Conservation (phyloP, 2,329 filamentous ascomycete genomes). For the Xylaria sp. region DNA sequence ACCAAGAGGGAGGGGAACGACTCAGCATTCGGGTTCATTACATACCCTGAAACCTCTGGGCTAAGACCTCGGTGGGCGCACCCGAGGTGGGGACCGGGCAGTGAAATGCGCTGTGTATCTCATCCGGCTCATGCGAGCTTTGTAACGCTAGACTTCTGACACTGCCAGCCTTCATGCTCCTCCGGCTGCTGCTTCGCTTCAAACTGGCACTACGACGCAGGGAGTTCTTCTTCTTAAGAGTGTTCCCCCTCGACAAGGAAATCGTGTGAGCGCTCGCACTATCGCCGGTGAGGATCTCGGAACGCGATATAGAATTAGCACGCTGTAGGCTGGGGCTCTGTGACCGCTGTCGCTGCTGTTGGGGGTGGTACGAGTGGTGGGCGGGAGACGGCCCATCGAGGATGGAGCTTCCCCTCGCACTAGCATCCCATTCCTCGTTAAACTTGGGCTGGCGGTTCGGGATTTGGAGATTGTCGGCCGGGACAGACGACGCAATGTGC, state of each 20-base stretch:
- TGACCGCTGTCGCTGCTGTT: slow-evolving; percentile 42
- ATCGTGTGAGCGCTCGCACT: slow-evolving; percentile 51
- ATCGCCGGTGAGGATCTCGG: slow-evolving; percentile 60
- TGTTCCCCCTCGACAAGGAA: slow-evolving; percentile 67
- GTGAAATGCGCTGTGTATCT: slow-evolving; percentile 85
- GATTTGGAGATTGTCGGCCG: slow-evolving; percentile 40
- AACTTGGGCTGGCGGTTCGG: slow-evolving; percentile 62
- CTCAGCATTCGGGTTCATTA: slow-evolving; percentile 14
- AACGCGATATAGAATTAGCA: slow-evolving; percentile 67
- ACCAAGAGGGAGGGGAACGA: neutral
- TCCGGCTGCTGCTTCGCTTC: slow-evolving; percentile 81
- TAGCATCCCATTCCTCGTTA: slow-evolving; percentile 77
- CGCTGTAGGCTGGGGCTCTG: slow-evolving; percentile 63
- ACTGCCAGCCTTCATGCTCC: slow-evolving; percentile 86
- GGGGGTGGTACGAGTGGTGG: slow-evolving; percentile 35
- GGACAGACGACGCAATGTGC: slow-evolving; percentile 46
- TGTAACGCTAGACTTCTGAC: slow-evolving; percentile 83
- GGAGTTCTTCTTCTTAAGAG: slow-evolving; percentile 89
- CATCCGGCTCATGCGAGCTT: slow-evolving; percentile 73
- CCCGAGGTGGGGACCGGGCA: slow-evolving; percentile 90
- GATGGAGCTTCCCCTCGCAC: slow-evolving; percentile 73
- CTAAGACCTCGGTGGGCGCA: slow-evolving; percentile 87
- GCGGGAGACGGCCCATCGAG: slow-evolving; percentile 59
- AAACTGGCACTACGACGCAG: slow-evolving; percentile 78
- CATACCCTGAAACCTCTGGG: slow-evolving; percentile 88